A percentile compares a stretch with the other conserved stretches of the same genome.
Evolutionary conservation across 345 rosid species (phyloP).

Genomic region (Nephelium lappaceum): DNA sequence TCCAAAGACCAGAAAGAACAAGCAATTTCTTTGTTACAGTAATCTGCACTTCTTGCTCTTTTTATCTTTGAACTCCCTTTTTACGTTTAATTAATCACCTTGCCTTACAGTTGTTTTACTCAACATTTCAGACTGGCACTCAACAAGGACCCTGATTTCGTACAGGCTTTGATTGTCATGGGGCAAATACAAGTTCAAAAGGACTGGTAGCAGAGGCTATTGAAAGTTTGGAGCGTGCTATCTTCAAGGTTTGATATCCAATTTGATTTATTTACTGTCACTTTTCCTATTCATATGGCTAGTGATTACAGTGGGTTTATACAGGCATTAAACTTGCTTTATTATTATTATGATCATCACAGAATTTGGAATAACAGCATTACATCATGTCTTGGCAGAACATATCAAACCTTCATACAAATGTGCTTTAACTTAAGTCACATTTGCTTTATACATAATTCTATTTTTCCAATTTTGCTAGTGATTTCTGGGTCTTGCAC

Average conservation of each 20-base stretch:
- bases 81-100: background rate
- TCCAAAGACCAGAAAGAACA: slow-evolving; percentile 54
- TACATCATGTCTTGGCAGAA: background rate
- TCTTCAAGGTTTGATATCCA: slow-evolving; percentile 57
- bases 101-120: background rate
- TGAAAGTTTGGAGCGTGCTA: slow-evolving; percentile 66
- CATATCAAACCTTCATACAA: background rate
- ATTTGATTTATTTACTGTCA: background rate
- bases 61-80: background rate
- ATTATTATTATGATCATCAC: background rate
- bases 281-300: background rate
- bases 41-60: slow-evolving; percentile 16
- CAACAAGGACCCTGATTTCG: slow-evolving; percentile 69
- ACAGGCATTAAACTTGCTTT: background rate
- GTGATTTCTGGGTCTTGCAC: slow-evolving; percentile 14
- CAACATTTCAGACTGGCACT: slow-evolving; percentile 60
- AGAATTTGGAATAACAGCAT: slow-evolving; percentile 2
- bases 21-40: slow-evolving; percentile 67
- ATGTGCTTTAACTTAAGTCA: background rate
- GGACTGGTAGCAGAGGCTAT: slow-evolving; percentile 59
- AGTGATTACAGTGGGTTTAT: background rate
- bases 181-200: slow-evolving; percentile 73
- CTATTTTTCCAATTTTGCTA: slow-evolving; percentile 6
- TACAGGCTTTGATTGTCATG: slow-evolving; percentile 59
- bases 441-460: background rate